Percentiles rank a stretch among this genome's conserved stretches.
Evolutionary conservation across 2,329 filamentous ascomycete genomes (phyloP).

Genomic region (Aspergillus novofumigatus): DNA sequence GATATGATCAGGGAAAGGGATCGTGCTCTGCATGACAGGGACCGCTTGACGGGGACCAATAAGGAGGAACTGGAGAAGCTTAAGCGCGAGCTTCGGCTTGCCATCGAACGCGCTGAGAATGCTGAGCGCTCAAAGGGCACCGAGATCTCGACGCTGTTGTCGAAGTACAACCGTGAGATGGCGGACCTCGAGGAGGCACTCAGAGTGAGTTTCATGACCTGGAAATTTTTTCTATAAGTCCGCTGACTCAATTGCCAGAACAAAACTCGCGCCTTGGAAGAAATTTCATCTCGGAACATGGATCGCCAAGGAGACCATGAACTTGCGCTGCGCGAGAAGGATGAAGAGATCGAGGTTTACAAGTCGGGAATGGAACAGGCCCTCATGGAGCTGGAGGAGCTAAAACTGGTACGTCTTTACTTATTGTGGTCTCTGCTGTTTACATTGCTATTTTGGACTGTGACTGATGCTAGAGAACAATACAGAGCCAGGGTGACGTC

Average conservation of each 20-base stretch:
- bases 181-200: constrained; percentile 92
- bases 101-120: constrained; percentile 86
- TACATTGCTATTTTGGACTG: not conserved
- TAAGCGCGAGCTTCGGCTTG: constrained; percentile 87
- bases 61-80: constrained; percentile 94
- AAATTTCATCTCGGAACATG: constrained; percentile 70
- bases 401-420: constrained; percentile 54
- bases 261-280: constrained; percentile 84
- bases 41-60: constrained; percentile 77
- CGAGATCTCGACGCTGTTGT: constrained; percentile 88
- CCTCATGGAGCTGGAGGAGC: constrained; percentile 83
- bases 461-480: not conserved
- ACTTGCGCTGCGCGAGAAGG: constrained; percentile 81
- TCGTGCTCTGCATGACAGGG: constrained; percentile 86
- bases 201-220: constrained; percentile 36
- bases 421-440: not conserved
- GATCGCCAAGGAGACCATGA: constrained; percentile 85
- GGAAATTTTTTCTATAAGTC: not conserved
- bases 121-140: constrained; percentile 89
- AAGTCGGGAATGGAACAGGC: constrained; percentile 98
- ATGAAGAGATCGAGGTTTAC: constrained; percentile 96
- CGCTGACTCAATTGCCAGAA: constrained; percentile 47
- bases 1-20: constrained; percentile 98
- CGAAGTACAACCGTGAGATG: constrained; percentile 96
- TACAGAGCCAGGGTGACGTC: constrained; percentile 63